These are phyloP conservation scores for Neostapfia colusana DNA, from an alignment of 176 grass and related monocot genomes.

Conservation along the genomic window DNA sequence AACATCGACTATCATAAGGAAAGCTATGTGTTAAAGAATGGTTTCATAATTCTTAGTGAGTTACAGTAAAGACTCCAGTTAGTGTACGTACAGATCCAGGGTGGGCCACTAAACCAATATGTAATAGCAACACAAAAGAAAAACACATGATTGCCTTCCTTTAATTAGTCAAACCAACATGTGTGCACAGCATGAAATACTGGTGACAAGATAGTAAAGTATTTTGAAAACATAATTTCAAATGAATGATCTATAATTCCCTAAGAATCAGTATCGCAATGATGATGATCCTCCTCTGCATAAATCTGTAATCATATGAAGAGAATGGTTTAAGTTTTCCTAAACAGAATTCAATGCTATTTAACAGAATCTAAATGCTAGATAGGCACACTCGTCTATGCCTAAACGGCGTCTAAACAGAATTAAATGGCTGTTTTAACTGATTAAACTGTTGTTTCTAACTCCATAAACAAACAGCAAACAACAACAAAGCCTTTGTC, in stretches of 20 bases:
- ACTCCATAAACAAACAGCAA: too few species aligned
- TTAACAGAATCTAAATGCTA: too few species aligned
- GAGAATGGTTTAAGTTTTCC: not conserved
- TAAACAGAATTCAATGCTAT: too few species aligned
- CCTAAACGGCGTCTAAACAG: too few species aligned
- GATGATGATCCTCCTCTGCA: not conserved
- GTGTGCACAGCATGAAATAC: not conserved
- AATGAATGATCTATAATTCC: not conserved
- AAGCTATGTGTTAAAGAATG: slow-evolving; percentile 17
- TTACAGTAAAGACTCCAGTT: not conserved
- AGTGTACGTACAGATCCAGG: not conserved
- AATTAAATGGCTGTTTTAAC: too few species aligned
- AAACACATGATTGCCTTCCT: not conserved
- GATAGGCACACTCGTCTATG: too few species aligned
- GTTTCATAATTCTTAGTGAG: not conserved
- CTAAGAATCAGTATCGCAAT: not conserved
- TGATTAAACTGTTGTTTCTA: too few species aligned
- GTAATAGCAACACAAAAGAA: not conserved
- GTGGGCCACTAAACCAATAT: not conserved
- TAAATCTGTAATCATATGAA: slow-evolving; percentile 17
- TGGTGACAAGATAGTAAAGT: not conserved
- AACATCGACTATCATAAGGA: slow-evolving; percentile 12
- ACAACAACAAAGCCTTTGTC: too few species aligned
- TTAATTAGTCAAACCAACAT: not conserved
- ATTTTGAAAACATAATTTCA: slow-evolving; percentile 12